Evolutionary conservation across 2,329 filamentous ascomycete genomes (phyloP).

Genomic region (Cryphonectria carpinicola): DNA sequence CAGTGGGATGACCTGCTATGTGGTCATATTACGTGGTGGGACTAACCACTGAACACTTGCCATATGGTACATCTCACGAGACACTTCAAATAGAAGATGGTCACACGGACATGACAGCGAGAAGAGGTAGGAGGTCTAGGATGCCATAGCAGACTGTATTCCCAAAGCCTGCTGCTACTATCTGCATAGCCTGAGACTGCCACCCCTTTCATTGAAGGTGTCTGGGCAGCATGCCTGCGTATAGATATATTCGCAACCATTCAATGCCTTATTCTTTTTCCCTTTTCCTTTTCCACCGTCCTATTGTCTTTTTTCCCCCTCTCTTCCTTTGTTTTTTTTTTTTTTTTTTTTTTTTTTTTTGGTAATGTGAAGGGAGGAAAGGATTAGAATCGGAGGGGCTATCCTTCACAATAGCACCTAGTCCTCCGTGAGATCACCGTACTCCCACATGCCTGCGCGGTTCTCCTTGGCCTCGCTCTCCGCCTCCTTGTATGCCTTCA

Average conservation of each 20-base stretch:
- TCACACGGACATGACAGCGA: not conserved
- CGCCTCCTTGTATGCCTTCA: conserved; percentile 72
- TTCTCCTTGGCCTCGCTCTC: conserved; percentile 80
- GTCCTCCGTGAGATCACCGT: conserved; percentile 93
- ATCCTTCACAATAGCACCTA: conserved; percentile 44
- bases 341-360: not conserved
- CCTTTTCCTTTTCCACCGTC: not conserved
- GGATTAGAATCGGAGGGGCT: not conserved
- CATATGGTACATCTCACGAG: not conserved
- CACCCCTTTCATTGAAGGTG: not conserved
- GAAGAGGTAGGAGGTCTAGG: not conserved
- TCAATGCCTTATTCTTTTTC: not conserved
- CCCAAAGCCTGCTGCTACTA: not conserved
- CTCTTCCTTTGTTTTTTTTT: not conserved
- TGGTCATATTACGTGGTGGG: not conserved
- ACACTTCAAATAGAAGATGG: not conserved
- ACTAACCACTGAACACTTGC: not conserved
- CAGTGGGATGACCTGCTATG: not conserved
- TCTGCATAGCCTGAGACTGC: not conserved
- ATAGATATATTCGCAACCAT: not conserved
- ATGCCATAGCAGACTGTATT: not conserved
- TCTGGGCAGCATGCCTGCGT: not conserved
- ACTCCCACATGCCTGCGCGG: conserved; percentile 94
- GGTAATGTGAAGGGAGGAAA: not conserved
- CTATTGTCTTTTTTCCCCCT: not conserved